Percentiles rank a stretch among this genome's conserved stretches.
Evolutionary conservation across 1,284 basidiomycete species (phyloP).

Genomic region (Polyporus tsugae): DNA sequence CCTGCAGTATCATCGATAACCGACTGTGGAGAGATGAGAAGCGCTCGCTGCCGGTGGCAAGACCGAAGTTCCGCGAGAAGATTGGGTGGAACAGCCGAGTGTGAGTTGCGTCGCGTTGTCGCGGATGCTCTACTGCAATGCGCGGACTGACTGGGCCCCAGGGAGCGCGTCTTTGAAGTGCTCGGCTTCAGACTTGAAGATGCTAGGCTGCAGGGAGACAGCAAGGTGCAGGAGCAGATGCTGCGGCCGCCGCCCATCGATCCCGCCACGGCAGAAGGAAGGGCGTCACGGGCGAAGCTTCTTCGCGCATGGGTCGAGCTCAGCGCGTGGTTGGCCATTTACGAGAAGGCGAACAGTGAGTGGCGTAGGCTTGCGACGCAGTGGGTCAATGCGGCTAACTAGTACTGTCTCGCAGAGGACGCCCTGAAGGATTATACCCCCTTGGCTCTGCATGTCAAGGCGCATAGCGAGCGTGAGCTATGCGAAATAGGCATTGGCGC

Average conservation of each 20-base stretch:
- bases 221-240: constrained; percentile 43
- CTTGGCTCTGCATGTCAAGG: constrained; percentile 48
- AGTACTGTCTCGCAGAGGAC: constrained; percentile 25
- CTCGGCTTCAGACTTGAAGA: constrained; percentile 60
- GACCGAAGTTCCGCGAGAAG: constrained; percentile 65
- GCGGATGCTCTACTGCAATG: no score
- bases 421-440: constrained; percentile 29
- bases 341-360: constrained; percentile 47
- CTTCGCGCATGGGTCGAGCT: constrained; percentile 82
- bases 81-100: constrained; percentile 70
- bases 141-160: constrained; percentile 32
- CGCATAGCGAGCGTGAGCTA: constrained; percentile 69
- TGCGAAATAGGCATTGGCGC: constrained; percentile 77
- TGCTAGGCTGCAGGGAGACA: constrained; percentile 9
- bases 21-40: constrained; percentile 75
- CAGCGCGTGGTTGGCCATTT: constrained; percentile 70
- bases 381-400: constrained; percentile 3
- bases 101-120: constrained; percentile 49
- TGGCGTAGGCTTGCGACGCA: constrained; percentile 1
- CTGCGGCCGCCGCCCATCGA: constrained; percentile 68
- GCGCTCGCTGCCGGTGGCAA: constrained; percentile 60
- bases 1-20: constrained; percentile 67
- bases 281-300: constrained; percentile 62
- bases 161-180: constrained; percentile 62
- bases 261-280: constrained; percentile 51